phyloP scores from a whole-genome alignment of 768 basidiomycete species.

The Rhodotorula graminis region DNA sequence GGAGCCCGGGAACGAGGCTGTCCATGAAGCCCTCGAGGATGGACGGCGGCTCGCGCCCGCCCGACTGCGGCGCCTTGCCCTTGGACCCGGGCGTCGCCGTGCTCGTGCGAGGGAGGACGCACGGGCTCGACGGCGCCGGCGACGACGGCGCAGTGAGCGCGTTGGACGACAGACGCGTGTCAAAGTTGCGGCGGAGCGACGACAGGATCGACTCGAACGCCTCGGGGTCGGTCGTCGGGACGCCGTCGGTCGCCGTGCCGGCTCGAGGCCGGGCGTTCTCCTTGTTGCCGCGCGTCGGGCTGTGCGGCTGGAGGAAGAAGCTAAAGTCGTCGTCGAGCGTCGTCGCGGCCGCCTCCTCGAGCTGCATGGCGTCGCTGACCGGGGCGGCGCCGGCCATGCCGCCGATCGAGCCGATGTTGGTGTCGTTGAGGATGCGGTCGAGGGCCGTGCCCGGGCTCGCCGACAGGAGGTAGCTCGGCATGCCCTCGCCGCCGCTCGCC shows the following conservation, averaged over 20 bases:
- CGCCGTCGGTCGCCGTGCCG: constrained; percentile 3
- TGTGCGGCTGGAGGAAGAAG: constrained; percentile 25
- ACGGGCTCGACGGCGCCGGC: constrained; percentile 31
- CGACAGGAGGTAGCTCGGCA: constrained; percentile 37
- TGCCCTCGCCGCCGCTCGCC: neutral
- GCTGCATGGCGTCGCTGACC: constrained; percentile 7
- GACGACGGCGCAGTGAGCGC: constrained; percentile 35
- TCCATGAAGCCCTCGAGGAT: constrained; percentile 40
- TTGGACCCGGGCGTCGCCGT: constrained; percentile 35
- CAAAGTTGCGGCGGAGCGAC: constrained; percentile 31
- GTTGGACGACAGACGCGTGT: constrained; percentile 33
- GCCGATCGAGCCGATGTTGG: constrained; percentile 22
- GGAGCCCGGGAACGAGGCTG: constrained; percentile 28
- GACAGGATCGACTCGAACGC: constrained; percentile 36
- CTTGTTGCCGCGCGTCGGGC: constrained; percentile 29
- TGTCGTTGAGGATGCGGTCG: constrained; percentile 38
- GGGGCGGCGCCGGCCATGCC: neutral
- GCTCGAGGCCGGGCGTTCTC: constrained; percentile 19
- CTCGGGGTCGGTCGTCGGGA: constrained; percentile 19
- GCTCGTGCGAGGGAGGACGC: constrained; percentile 36
- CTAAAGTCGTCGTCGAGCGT: constrained; percentile 8
- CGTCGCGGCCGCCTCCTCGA: neutral
- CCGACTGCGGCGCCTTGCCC: constrained; percentile 30
- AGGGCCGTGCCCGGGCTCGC: constrained; percentile 40
- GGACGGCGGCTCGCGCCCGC: constrained; percentile 27